Conservation (phyloP, 2,329 filamentous ascomycete genomes). For the Clarireedia paspali region DNA sequence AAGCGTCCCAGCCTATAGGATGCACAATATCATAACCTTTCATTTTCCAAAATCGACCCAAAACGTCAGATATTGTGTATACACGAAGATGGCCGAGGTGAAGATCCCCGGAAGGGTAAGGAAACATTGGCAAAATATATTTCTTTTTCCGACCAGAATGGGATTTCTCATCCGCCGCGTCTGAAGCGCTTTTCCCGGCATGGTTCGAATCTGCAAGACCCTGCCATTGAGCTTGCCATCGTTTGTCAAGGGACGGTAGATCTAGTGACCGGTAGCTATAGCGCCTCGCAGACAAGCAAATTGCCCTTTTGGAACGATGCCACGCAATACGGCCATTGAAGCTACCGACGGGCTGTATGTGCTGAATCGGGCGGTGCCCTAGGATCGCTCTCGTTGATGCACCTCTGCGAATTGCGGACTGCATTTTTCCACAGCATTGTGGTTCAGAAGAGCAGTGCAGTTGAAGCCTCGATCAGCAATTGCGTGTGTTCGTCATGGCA, state of each 20-base stretch:
- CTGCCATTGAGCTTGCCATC: neutral
- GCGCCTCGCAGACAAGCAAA: neutral
- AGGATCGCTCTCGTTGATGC: neutral
- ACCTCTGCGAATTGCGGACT: conserved; percentile 4
- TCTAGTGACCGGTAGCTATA: neutral
- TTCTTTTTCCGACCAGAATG: conserved; percentile 25
- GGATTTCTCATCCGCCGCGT: neutral
- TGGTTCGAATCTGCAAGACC: neutral
- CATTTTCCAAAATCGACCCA: conserved; percentile 69
- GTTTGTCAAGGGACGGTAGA: neutral
- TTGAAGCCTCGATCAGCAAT: neutral
- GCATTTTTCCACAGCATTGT: neutral
- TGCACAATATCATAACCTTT: conserved; percentile 69
- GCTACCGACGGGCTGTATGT: neutral
- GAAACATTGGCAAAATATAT: conserved; percentile 88
- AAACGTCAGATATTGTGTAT: conserved; percentile 83
- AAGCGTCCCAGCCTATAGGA: conserved; percentile 94
- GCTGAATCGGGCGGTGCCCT: neutral
- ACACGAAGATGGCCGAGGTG: conserved; percentile 84
- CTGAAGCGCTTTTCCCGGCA: conserved; percentile 15
- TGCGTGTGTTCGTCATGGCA: neutral
- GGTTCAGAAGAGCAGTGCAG: neutral
- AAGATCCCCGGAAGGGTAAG: conserved; percentile 79
- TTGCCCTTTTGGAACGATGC: neutral
- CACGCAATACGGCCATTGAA: neutral